Base-by-base conservation (phyloP, 768 basidiomycete genomes). In the Hygrocybe coccinea region DNA sequence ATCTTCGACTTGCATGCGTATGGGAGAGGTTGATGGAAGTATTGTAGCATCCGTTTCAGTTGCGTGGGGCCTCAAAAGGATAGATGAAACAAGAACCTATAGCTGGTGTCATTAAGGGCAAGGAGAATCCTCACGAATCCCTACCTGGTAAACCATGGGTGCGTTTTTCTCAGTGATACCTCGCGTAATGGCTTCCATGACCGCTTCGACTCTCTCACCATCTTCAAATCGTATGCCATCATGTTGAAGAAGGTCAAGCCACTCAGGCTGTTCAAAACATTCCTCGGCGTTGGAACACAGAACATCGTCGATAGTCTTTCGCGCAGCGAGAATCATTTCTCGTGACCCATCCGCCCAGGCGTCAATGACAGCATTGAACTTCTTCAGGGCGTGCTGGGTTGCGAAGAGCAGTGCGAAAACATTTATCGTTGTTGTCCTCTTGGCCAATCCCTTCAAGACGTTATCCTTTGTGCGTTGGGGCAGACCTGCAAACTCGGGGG, bases 161-260 rank as follows among this genome's bases (percentile, higher is more conserved):
- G 86, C 91, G 69, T 79, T 84, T 56, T 74, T 75, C 59, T 86
- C 87, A 54, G 69, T 78, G 62, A 90, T 74, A 0, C 87, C 81
- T 62, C 87, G 64, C 64, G 82, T 65, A 54, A 87, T 66, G 36
- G 84, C 74, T 5, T 81, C 80, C 79, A 94, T 84, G 1, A 87
- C 79, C 80, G 80, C 81, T 43, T 90, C 86, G 0, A 95, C 82
- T 51, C 85, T 73, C 60, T 97, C 93, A 1, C 72, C 76, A 64
- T 92, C 89, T 59, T 87, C 86, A 64, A 91, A 91, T 25, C 83
- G 74, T 1, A 79, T 83, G 0, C 87, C 89, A 56, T 89, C 85
- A 1, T 79, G 77, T 57, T 86, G 82, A 72, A 95, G 79, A 44
- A 95, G 75, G 19, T 84, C 84, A 14, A 81, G 69, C 83, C 93